Evolutionary conservation across 345 rosid species (phyloP), one percentile per base, ranked within the genome.

Genomic region (Gossypium thurberi): DNA sequence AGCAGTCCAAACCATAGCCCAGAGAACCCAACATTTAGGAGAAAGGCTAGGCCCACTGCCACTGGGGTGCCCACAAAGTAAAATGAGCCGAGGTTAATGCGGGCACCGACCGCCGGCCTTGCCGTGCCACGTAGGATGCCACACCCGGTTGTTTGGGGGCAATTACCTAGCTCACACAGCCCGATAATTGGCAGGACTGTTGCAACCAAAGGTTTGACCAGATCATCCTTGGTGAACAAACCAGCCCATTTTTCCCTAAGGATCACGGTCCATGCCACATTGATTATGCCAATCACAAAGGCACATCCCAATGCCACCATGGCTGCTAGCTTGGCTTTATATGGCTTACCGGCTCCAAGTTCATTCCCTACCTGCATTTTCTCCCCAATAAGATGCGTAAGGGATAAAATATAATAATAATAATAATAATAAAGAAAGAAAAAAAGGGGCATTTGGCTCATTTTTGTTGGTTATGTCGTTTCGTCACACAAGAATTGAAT

Each of bases 101-200:
- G 89, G 65, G 98, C 99, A 10, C 97, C 98, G 1, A 88, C 80
- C 0, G 86, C 88, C 0, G 99, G 98, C 60, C 99, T 73, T 0
- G 96, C 99, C 0, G 91, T 95, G 79, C 98, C 98, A 2, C 99
- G 91, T 0, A 95, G 79, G 79, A 95, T 81, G 70, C 99, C 99
- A 12, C 99, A 95, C 11, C 99, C 99, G 0, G 99, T 89, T 33
- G 99, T 95, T 59, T 95, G 99, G 1, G 99, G 99, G 68, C 97
- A 95, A 77, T 95, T 95, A 5, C 91, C 98, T 46, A 92, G 88
- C 86, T 95, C 99, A 46, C 99, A 95, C 6, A 95, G 81, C 33
- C 99, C 99, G 8, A 91, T 80, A 12, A 95, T 89, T 0, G 98
- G 99, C 89, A 95, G 77, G 42, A 92, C 98, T 1, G 94, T 86